These are phyloP conservation scores for Rossbeevera mucosa DNA, from an alignment of 768 basidiomycete genomes.

Conservation along the genomic window DNA sequence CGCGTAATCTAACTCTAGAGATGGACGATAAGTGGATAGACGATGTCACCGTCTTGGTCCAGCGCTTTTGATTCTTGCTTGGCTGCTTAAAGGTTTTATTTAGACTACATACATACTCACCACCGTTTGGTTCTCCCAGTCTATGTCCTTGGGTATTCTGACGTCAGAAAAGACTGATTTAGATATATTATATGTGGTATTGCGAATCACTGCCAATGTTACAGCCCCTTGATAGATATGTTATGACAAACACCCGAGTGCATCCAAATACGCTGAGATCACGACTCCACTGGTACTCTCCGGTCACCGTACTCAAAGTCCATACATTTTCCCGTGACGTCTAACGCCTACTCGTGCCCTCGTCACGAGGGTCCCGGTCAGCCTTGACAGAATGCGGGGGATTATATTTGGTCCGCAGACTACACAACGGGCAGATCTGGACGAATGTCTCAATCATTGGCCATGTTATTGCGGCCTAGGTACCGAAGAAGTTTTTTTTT, in stretches of 20 bases:
- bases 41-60: conserved; percentile 44
- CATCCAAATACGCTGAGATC: conserved; percentile 3
- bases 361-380: conserved; percentile 13
- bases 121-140: neutral
- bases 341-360: conserved; percentile 21
- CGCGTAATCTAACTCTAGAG: conserved; percentile 45
- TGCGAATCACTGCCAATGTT: conserved; percentile 4
- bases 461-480: conserved; percentile 67
- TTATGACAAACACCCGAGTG: conserved; percentile 12
- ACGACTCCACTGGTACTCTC: neutral
- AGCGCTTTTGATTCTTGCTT: conserved; percentile 29
- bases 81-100: neutral
- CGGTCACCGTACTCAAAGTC: neutral
- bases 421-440: conserved; percentile 55
- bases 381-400: conserved; percentile 18
- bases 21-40: conserved; percentile 51
- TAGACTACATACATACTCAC: neutral
- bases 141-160: neutral
- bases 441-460: conserved; percentile 69
- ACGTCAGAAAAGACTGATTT: neutral
- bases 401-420: conserved; percentile 36
- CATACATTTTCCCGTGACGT: neutral
- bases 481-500: conserved; percentile 4
- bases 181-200: conserved; percentile 6
- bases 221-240: conserved; percentile 11